Base-by-base conservation (phyloP, 148 eudicot species). In the Camellia japonica region DNA sequence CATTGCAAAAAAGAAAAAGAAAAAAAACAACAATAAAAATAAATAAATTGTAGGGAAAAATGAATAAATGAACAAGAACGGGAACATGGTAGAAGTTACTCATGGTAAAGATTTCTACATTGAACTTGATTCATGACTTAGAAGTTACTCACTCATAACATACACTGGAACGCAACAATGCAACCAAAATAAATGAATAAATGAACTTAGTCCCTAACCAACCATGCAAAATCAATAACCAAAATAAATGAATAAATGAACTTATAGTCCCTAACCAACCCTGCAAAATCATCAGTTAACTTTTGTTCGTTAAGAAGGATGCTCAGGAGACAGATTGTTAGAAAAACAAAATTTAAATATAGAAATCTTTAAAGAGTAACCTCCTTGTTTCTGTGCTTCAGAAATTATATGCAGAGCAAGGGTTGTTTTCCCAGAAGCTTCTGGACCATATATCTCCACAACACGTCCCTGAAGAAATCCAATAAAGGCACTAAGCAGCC, bases 371-470 rank as follows among this genome's bases (percentile, higher is more conserved):
- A 70, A 52, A 20, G 30, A 66, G 76, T 43, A 77, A 95, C 97
- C 98, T 93, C 97, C 98, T 60, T 83, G 90, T 80, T 93, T 96
- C 84, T 96, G 99, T 59, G 99, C 91, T 86, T 92, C 97, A 65
- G 99, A 95, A 86, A 96, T 93, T 77, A 90, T 93, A 83, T 96
- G 99, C 46, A 96, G 89, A 41, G 94, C 91, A 87, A 96, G 93
- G 23, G 99, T 96, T 77, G 99, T 96, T 88, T 96, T 96, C 71
- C 99, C 99, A 81, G 99, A 96, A 82, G 99, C 99, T 87, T 96
- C 99, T 49, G 99, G 98, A 64, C 99, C 99, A 87, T 84, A 96
- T 74, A 96, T 81, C 91, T 96, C 99, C 63, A 93, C 84, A 71
- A 96, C 99, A 75, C 99, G 98, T 64, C 99, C 99, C 99, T 96